A percentile compares a stretch with the other conserved stretches of the same genome.
These are phyloP conservation scores for Naganishia albida DNA, from an alignment of 1,284 basidiomycete species.

Conservation along the genomic window DNA sequence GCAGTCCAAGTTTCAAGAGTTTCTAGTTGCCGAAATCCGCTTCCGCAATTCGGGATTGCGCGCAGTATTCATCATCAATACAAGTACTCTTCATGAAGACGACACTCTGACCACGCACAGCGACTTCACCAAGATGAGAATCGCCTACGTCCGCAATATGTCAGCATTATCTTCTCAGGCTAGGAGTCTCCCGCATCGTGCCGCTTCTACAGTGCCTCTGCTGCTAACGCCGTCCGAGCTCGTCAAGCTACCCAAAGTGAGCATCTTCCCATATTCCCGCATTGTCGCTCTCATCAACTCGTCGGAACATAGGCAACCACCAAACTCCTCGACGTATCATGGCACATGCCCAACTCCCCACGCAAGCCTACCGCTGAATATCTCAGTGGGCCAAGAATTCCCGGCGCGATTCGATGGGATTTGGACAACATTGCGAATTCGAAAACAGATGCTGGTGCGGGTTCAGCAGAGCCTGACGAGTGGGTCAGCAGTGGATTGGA, in stretches of 20 bases:
- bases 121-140: too few species aligned
- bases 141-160: too few species aligned
- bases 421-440: constrained; percentile 64
- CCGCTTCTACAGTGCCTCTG: constrained; percentile 36
- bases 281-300: not conserved
- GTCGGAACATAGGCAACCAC: constrained; percentile 38
- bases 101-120: not conserved
- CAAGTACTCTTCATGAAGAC: not conserved
- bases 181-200: not conserved
- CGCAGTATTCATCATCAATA: not conserved
- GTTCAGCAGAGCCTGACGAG: constrained; percentile 9
- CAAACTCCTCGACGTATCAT: constrained; percentile 50
- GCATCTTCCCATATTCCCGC: constrained; percentile 19
- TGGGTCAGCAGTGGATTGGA: constrained; percentile 51
- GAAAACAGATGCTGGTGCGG: constrained; percentile 25
- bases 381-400: constrained; percentile 61
- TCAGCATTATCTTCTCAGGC: not conserved
- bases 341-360: constrained; percentile 54
- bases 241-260: constrained; percentile 43
- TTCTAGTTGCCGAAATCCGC: not conserved
- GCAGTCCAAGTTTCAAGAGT: not conserved
- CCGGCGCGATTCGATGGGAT: constrained; percentile 74
- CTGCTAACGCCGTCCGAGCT: constrained; percentile 45
- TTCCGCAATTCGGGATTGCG: not conserved
- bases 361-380: constrained; percentile 49